These are phyloP conservation scores for Podaxis sp. DNA, from an alignment of 768 basidiomycete species.

Conservation along the genomic window DNA sequence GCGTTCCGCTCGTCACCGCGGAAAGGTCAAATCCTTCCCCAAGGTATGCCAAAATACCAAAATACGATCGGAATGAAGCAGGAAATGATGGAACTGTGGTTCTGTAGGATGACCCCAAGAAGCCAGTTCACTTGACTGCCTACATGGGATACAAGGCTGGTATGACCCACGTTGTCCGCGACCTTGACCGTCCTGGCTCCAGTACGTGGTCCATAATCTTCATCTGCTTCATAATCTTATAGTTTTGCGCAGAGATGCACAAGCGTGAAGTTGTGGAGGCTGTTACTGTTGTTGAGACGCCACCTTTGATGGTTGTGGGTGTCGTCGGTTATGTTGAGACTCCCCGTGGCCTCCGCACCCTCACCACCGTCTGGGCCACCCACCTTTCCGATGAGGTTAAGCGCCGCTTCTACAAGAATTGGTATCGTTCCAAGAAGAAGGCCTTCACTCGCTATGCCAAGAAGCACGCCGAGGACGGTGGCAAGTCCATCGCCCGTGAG, in stretches of 20 bases:
- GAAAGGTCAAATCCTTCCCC: constrained; percentile 99
- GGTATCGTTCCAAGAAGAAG: constrained; percentile 99
- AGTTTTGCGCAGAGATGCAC: constrained; percentile 83
- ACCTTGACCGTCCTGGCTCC: constrained; percentile 98
- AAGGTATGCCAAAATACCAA: constrained; percentile 51
- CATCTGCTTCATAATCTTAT: background rate
- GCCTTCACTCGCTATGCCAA: constrained; percentile 99
- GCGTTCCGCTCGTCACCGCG: constrained; percentile 94
- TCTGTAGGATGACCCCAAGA: constrained; percentile 94
- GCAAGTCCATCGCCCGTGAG: constrained; percentile 89
- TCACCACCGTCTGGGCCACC: constrained; percentile 98
- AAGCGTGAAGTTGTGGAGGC: constrained; percentile 99
- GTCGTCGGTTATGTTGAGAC: constrained; percentile 99
- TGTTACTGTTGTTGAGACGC: constrained; percentile 93
- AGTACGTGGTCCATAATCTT: constrained; percentile 56
- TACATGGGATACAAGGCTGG: constrained; percentile 99
- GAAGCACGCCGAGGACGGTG: constrained; percentile 94
- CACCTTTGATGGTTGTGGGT: constrained; percentile 94
- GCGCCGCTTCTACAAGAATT: constrained; percentile 99
- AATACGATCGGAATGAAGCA: background rate
- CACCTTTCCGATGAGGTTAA: constrained; percentile 98
- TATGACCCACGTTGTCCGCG: constrained; percentile 99
- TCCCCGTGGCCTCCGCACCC: constrained; percentile 95
- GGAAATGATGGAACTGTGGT: constrained; percentile 7
- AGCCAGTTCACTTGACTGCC: constrained; percentile 97